These are phyloP conservation scores for Lentinula aciculospora DNA, from an alignment of 768 basidiomycete genomes.

Conservation along the genomic window DNA sequence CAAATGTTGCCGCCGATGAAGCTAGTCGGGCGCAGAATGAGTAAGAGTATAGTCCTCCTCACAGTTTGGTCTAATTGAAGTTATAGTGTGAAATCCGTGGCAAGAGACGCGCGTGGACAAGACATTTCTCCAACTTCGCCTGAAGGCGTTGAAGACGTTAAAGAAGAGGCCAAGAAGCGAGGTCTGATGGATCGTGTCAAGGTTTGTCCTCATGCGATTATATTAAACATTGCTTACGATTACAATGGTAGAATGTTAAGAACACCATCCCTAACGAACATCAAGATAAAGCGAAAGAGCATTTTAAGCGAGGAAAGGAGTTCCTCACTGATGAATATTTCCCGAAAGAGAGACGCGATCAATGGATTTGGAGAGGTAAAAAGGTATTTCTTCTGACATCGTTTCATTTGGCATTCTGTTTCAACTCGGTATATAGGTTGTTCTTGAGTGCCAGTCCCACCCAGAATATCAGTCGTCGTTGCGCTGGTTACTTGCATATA, in stretches of 20 bases:
- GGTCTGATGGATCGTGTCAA: slow-evolving; percentile 23
- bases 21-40: neutral
- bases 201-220: slow-evolving; percentile 14
- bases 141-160: neutral
- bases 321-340: slow-evolving; percentile 82
- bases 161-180: slow-evolving; percentile 2
- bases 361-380: slow-evolving; percentile 90
- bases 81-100: neutral
- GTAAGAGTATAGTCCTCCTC: neutral
- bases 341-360: slow-evolving; percentile 85
- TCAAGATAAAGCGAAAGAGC: slow-evolving; percentile 48
- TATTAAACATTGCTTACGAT: slow-evolving; percentile 10
- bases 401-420: neutral
- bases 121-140: neutral
- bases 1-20: slow-evolving; percentile 9
- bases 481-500: slow-evolving; percentile 60
- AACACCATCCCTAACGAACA: slow-evolving; percentile 57
- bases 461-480: slow-evolving; percentile 82
- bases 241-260: slow-evolving; percentile 30
- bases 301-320: slow-evolving; percentile 53
- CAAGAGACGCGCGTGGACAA: neutral
- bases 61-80: neutral
- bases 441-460: slow-evolving; percentile 91
- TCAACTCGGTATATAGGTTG: slow-evolving; percentile 37
- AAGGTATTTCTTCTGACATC: slow-evolving; percentile 47